phyloP scores from a whole-genome alignment of 2,329 filamentous ascomycete genomes.

The Plectosphaerella sp. region DNA sequence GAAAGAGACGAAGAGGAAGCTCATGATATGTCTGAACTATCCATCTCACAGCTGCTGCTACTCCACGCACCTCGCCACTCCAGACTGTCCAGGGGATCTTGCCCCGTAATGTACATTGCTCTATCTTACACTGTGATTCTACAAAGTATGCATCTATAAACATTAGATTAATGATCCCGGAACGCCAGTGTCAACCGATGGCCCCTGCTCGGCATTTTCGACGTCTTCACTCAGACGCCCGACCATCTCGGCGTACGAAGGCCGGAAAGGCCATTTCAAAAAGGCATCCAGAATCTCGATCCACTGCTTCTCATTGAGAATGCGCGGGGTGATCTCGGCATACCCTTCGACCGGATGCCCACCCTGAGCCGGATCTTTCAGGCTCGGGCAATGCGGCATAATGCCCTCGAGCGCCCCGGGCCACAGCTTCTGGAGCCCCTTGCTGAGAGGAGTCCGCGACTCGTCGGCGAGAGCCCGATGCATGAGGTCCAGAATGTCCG shows the following conservation, averaged over 20 bases:
- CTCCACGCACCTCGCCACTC: too few species aligned
- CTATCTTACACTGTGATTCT: neutral
- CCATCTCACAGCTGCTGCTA: too few species aligned
- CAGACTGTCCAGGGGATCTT: neutral
- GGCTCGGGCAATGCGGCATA: slow-evolving; percentile 39
- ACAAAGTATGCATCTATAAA: neutral
- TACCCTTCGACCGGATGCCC: slow-evolving; percentile 35
- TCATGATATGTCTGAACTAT: too few species aligned
- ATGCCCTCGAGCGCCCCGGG: slow-evolving; percentile 56
- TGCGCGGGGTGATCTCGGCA: slow-evolving; percentile 38
- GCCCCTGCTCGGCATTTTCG: slow-evolving; percentile 4
- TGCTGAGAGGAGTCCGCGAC: slow-evolving; percentile 28
- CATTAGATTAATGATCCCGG: neutral
- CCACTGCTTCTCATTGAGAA: slow-evolving; percentile 50
- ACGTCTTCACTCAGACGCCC: slow-evolving; percentile 27
- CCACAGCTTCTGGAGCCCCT: slow-evolving; percentile 48
- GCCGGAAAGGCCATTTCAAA: slow-evolving; percentile 62
- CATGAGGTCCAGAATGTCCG: slow-evolving; percentile 51
- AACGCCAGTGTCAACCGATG: slow-evolving; percentile 1
- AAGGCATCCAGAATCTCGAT: slow-evolving; percentile 55
- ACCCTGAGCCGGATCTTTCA: slow-evolving; percentile 42
- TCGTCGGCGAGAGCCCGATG: slow-evolving; percentile 32
- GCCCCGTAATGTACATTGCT: neutral
- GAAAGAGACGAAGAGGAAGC: too few species aligned
- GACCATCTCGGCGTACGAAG: slow-evolving; percentile 44